Percentiles rank a stretch among this genome's conserved stretches.
These are phyloP conservation scores for Dryas alaskensis DNA, from an alignment of 306 rosid species.

Conservation along the genomic window DNA sequence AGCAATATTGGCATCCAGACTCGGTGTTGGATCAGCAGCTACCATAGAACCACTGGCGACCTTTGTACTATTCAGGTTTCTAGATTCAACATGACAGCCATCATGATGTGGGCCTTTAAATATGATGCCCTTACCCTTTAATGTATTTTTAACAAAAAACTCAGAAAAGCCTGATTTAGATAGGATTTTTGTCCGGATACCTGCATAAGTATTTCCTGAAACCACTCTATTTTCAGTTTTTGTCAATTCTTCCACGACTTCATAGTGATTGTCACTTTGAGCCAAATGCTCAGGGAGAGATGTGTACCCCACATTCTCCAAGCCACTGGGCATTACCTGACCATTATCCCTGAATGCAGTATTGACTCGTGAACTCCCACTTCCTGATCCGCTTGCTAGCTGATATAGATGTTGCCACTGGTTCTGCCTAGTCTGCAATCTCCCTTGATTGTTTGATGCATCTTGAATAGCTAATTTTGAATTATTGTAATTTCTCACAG, in stretches of 20 bases:
- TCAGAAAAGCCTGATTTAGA: slow-evolving; percentile 89
- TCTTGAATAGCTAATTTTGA: slow-evolving; percentile 59
- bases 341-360: slow-evolving; percentile 40
- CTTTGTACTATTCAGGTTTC: slow-evolving; percentile 43
- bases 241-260: slow-evolving; percentile 44
- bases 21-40: slow-evolving; percentile 37
- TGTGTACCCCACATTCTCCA: slow-evolving; percentile 48
- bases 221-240: slow-evolving; percentile 46
- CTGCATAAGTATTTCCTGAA: slow-evolving; percentile 40
- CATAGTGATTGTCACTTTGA: slow-evolving; percentile 53
- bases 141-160: slow-evolving; percentile 64
- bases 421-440: slow-evolving; percentile 43
- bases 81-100: slow-evolving; percentile 36
- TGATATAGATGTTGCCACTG: slow-evolving; percentile 70
- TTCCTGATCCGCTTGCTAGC: slow-evolving; percentile 57
- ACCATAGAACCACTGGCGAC: slow-evolving; percentile 28
- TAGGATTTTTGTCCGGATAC: slow-evolving; percentile 71
- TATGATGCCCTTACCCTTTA: slow-evolving; percentile 79
- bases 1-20: slow-evolving; percentile 35
- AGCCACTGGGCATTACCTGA: slow-evolving; percentile 41
- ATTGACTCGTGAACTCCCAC: slow-evolving; percentile 46
- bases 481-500: slow-evolving; percentile 50
- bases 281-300: slow-evolving; percentile 47
- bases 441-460: slow-evolving; percentile 50
- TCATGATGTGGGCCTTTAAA: slow-evolving; percentile 47